Base-by-base conservation (phyloP, 73 alveolate species). In the Breviolum minutum region DNA sequence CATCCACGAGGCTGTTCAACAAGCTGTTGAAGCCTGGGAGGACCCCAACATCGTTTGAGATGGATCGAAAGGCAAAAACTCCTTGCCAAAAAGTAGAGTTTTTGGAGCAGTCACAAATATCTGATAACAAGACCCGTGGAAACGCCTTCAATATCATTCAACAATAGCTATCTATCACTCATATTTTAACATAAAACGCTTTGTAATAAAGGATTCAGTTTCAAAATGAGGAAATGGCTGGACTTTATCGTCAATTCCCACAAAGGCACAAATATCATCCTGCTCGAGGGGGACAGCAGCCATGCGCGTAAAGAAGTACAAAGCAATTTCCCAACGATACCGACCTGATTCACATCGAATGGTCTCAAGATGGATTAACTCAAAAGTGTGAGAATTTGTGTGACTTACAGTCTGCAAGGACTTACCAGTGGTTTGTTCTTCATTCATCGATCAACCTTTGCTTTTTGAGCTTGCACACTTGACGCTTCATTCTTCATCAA, bases 21-120 rank as follows among this genome's bases (percentile, higher is more conserved):
- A 83, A 62, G 92, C 92, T 61, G 92, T 83, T 83, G 92, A 61
- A 83, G 92, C 92, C 92, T 83, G 40, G 60, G 9, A 27, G 64
- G 82, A n/a, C n/a, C n/a, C n/a, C n/a, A n/a, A n/a, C n/a, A n/a
- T n/a, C n/a, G n/a, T n/a, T n/a, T n/a, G n/a, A n/a, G n/a, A n/a
- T 40, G 54, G 54, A 40, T 40, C 54, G 0, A 2, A 2, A 40
- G 54, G 54, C 54, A 40, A 40, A 40, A 40, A 40, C 54, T 40
- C 54, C 54, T 40, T 40, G 54, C 54, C 0, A 40, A 40, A 40
- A 40, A 40, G 54, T 40, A 40, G 54, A 40, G 54, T 2, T 0
- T 40, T 40, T 40, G 3, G 54, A 40, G 54, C 54, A 40, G 5
- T 40, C 54, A 40, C 54, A 40, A 40, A 40, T 40, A 40, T 40